Evolutionary conservation across 1,284 basidiomycete species (phyloP).

Genomic region (Ceratobasidium theobromae): DNA sequence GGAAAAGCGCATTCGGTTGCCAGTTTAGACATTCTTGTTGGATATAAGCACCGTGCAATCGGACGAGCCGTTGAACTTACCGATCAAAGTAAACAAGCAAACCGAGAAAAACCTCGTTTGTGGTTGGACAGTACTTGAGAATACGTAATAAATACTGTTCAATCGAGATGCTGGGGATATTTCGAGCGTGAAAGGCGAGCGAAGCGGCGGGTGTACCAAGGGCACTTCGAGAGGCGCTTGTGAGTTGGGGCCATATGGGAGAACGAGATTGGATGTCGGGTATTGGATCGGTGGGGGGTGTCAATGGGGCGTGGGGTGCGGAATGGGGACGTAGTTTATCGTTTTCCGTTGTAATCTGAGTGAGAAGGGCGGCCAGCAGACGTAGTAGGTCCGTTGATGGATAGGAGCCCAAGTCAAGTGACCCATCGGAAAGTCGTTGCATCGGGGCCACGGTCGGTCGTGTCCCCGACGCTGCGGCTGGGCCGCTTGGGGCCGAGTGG

Average conservation of each 20-base stretch:
- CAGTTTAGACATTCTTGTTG: slow-evolving; percentile 62
- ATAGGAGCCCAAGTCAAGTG: slow-evolving; percentile 54
- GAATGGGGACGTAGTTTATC: slow-evolving; percentile 54
- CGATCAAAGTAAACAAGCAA: slow-evolving; percentile 97
- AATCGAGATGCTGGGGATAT: slow-evolving; percentile 92
- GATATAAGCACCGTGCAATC: not conserved
- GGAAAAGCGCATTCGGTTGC: slow-evolving; percentile 44
- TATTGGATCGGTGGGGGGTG: slow-evolving; percentile 29
- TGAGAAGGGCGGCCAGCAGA: slow-evolving; percentile 85
- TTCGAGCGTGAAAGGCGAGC: slow-evolving; percentile 92
- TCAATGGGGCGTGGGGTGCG: slow-evolving; percentile 30
- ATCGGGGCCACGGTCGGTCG: slow-evolving; percentile 39
- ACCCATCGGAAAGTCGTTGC: slow-evolving; percentile 20
- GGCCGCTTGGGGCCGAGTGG: not conserved
- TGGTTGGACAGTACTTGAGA: slow-evolving; percentile 97
- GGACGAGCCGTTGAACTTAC: slow-evolving; percentile 48
- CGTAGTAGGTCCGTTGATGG: slow-evolving; percentile 69
- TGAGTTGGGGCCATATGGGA: slow-evolving; percentile 46
- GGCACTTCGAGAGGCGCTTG: slow-evolving; percentile 77
- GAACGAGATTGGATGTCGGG: slow-evolving; percentile 39
- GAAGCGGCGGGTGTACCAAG: slow-evolving; percentile 79
- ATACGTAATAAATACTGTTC: slow-evolving; percentile 94
- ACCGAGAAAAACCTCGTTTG: slow-evolving; percentile 95
- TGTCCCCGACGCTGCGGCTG: slow-evolving; percentile 1
- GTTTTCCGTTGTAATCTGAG: slow-evolving; percentile 91